phyloP scores from a whole-genome alignment of 192 early-diverging fungal species.

The Ramicandelaber brevisporus region DNA sequence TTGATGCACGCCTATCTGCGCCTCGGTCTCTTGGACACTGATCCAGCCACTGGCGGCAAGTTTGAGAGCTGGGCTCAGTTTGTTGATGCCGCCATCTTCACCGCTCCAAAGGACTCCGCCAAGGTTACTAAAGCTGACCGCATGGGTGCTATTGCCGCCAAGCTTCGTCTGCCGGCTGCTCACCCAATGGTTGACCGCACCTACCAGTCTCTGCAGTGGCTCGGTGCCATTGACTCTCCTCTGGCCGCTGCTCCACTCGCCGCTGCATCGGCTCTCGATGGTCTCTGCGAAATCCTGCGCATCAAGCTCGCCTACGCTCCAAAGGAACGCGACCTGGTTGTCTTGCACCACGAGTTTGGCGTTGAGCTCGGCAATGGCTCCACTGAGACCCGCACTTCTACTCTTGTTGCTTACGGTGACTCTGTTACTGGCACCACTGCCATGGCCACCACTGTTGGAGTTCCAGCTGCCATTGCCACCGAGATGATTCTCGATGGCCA shows the following conservation, averaged over 20 bases:
- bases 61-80: constrained; percentile 10
- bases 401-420: constrained; percentile 36
- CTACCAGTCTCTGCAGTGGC: constrained; percentile 28
- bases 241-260: constrained; percentile 1
- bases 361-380: constrained; percentile 36
- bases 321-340: constrained; percentile 78
- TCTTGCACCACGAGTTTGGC: constrained; percentile 87
- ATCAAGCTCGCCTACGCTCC: constrained; percentile 42
- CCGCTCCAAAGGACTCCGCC: neutral
- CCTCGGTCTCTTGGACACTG: constrained; percentile 48
- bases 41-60: constrained; percentile 7
- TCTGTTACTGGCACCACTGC: constrained; percentile 33
- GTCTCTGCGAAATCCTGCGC: constrained; percentile 58
- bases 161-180: constrained; percentile 10
- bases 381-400: constrained; percentile 32
- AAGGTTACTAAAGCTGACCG: neutral
- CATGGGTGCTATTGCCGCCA: constrained; percentile 8
- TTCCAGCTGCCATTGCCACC: constrained; percentile 51
- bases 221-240: constrained; percentile 5
- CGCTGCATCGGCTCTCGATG: constrained; percentile 41
- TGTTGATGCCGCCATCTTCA: no score
- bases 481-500: constrained; percentile 31
- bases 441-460: constrained; percentile 61
- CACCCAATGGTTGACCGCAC: constrained; percentile 21
- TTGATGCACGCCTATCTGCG: constrained; percentile 53